Evolutionary conservation across 345 rosid genomes (phyloP).

Genomic region (Aquilaria sinensis): DNA sequence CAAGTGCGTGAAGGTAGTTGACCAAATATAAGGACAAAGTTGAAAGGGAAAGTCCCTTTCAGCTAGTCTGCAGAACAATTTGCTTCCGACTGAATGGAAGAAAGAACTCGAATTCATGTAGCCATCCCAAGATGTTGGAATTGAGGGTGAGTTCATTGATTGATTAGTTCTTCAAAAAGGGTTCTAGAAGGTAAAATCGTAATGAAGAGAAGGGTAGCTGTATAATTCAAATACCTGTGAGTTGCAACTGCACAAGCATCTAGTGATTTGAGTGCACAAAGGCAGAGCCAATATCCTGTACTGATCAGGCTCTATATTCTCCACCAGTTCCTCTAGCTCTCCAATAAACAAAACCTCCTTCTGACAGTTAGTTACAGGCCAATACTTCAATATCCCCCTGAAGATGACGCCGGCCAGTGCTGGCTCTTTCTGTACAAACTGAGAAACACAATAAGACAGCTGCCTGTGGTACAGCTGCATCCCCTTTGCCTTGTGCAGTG

Average conservation of each 20-base stretch:
- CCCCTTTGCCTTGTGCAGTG: conserved; percentile 51
- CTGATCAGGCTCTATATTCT: conserved; percentile 51
- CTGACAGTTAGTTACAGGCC: conserved; percentile 56
- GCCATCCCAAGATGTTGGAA: no score
- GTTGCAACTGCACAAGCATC: conserved; percentile 47
- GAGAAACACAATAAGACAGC: conserved; percentile 44
- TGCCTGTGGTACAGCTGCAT: conserved; percentile 42
- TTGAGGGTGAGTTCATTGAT: no score
- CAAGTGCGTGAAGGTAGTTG: no score
- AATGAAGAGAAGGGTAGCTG: neutral
- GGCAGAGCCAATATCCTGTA: conserved; percentile 49
- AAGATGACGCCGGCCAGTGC: conserved; percentile 39
- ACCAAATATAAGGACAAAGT: no score
- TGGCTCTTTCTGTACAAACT: conserved; percentile 64
- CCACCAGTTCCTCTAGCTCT: conserved; percentile 54
- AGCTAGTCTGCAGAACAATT: no score
- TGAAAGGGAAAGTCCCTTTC: no score
- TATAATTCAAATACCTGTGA: conserved; percentile 35
- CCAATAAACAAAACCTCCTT: conserved; percentile 48
- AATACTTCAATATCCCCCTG: conserved; percentile 48
- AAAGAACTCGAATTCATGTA: no score
- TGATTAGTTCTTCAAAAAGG: no score
- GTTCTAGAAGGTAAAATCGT: neutral
- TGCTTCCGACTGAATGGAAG: no score
- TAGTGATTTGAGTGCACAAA: conserved; percentile 34